Evolutionary conservation across 768 basidiomycete species (phyloP).

Genomic region (Xerocomus potaroensis): DNA sequence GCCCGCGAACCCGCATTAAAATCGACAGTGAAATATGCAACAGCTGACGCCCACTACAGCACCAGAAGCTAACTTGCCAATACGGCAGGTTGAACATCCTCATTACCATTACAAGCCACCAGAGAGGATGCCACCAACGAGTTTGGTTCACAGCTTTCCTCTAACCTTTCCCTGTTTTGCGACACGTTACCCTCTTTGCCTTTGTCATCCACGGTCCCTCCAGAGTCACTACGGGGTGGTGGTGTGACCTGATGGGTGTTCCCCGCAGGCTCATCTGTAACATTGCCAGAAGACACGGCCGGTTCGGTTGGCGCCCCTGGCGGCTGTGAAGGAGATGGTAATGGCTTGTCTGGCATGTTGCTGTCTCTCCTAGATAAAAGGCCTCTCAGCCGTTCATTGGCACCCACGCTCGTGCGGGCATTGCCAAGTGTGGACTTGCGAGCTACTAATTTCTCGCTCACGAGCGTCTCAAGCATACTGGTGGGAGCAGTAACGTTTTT

Average conservation of each 20-base stretch:
- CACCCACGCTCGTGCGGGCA: slow-evolving; percentile 17
- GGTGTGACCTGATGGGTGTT: slow-evolving; percentile 18
- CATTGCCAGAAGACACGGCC: slow-evolving; percentile 7
- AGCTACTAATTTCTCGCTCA: slow-evolving; percentile 71
- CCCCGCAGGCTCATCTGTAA: slow-evolving; percentile 10
- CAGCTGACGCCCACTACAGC: slow-evolving; percentile 1
- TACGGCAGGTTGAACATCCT: not conserved
- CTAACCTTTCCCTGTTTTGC: slow-evolving; percentile 3
- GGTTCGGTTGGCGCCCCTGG: slow-evolving; percentile 12
- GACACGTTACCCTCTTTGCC: not conserved
- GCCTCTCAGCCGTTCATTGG: slow-evolving; percentile 38
- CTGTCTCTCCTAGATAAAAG: slow-evolving; percentile 31
- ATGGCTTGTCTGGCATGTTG: slow-evolving; percentile 29
- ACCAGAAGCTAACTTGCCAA: slow-evolving; percentile 10
- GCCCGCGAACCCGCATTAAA: slow-evolving; percentile 11
- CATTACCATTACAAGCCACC: slow-evolving; percentile 10
- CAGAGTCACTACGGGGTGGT: slow-evolving; percentile 22
- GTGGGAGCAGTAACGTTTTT: slow-evolving; percentile 71
- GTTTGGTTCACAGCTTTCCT: slow-evolving; percentile 10
- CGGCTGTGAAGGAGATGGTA: slow-evolving; percentile 24
- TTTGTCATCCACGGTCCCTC: slow-evolving; percentile 8
- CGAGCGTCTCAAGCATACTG: slow-evolving; percentile 79
- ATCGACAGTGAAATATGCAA: slow-evolving; percentile 9
- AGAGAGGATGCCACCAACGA: slow-evolving; percentile 2
- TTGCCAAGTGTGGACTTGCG: slow-evolving; percentile 30